Base-by-base conservation (phyloP, 371 early-diverging fungal genomes). In the Rhizopus stolonifer region DNA sequence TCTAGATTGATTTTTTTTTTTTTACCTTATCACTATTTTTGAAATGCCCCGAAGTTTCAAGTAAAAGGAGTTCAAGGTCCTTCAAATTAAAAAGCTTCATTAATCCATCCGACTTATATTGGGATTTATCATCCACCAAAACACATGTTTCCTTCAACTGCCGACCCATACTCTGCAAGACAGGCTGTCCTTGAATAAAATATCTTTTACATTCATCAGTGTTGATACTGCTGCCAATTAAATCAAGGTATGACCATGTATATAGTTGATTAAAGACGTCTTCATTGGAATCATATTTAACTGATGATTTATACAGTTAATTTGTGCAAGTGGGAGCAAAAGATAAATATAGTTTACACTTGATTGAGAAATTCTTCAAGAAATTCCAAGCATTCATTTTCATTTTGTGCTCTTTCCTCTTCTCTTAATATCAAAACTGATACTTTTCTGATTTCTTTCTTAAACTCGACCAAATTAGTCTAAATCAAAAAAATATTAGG, bases 261-360 rank as follows among this genome's bases (percentile, higher is more conserved):
- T 49, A 21, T 24, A 56, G 39, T 26, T 45, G 51, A 38, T 56
- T 56, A n/a, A 50, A 49, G 6, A 45, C 25, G 29, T 56, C 46
- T 13, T 56, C 51, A 50, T 11, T 38, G 15, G 44, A 4, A 14
- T 49, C 19, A 22, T 32, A 31, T 14, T 40, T 49, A 49, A 56
- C 29, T 7, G 22, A 32, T 21, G 47, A 47, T 25, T 29, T 32
- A 21, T 48, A 54, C 29, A 29, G 29, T 29, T 3, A 29, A 22
- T 42, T 14, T 25, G 18, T 55, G 34, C n/a, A 47, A 47, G 42
- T 48, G 47, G 48, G 42, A 56, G 38, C 33, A 49, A 33, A 23
- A 39, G 32, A 29, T 55, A 29, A 29, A 10, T 29, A 29, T 29
- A 29, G 29, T 29, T 29, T 29, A 29, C 29, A 38, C 39, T 46